Evolutionary conservation across 805 yeast species (phyloP).

Genomic region (Scheffersomyces coipomensis): DNA sequence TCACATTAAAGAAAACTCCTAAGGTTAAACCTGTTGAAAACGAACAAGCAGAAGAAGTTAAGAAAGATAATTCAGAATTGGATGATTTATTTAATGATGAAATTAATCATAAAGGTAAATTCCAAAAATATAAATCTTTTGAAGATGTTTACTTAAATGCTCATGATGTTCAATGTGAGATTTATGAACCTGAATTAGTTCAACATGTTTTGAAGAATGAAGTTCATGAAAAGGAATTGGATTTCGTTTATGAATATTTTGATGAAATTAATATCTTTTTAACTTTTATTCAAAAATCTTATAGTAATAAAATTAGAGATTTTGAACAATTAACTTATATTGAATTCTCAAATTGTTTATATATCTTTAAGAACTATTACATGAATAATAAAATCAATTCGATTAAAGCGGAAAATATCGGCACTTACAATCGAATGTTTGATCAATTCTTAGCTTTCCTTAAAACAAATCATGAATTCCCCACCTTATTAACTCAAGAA

Average conservation of each 20-base stretch:
- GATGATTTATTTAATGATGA: not conserved
- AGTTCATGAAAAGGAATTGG: slow-evolving; percentile 4
- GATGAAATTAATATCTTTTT: slow-evolving; percentile 18
- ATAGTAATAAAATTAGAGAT: slow-evolving; percentile 16
- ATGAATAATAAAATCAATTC: slow-evolving; percentile 13
- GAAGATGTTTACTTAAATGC: not conserved
- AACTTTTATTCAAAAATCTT: slow-evolving; percentile 17
- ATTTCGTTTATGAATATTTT: slow-evolving; percentile 17
- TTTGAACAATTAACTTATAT: slow-evolving; percentile 22
- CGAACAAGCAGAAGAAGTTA: too few relatives aligned
- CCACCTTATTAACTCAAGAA: slow-evolving; percentile 15
- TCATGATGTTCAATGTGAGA: not conserved
- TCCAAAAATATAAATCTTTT: not conserved
- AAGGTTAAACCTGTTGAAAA: slow-evolving; percentile 3
- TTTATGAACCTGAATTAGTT: not conserved
- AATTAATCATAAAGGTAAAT: not conserved
- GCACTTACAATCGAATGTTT: slow-evolving; percentile 20
- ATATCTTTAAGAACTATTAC: slow-evolving; percentile 22
- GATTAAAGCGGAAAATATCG: slow-evolving; percentile 13
- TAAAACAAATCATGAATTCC: slow-evolving; percentile 14
- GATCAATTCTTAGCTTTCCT: slow-evolving; percentile 14
- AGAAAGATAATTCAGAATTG: not conserved
- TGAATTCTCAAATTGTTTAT: slow-evolving; percentile 24
- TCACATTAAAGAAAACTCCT: slow-evolving; percentile 17
- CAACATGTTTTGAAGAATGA: not conserved